These are phyloP conservation scores for Nyctanthes arbortristis DNA, from an alignment of 257 asterid species.

Conservation along the genomic window DNA sequence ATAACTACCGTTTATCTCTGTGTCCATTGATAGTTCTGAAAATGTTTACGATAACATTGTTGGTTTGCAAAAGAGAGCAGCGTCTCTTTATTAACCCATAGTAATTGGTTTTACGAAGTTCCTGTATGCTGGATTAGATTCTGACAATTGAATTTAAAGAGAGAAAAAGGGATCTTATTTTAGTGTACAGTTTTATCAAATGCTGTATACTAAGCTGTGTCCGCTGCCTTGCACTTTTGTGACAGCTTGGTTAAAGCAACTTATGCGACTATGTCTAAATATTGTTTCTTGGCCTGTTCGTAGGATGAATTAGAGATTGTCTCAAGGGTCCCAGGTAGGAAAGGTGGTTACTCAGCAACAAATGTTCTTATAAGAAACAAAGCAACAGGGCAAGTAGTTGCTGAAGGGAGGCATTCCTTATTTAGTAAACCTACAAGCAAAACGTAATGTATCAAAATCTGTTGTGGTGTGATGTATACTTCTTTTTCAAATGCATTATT, in stretches of 20 bases:
- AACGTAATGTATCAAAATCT: slow-evolving; percentile 48
- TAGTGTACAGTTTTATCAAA: not conserved
- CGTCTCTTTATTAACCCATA: too few relatives aligned
- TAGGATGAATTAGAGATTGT: slow-evolving; percentile 85
- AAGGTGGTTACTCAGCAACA: slow-evolving; percentile 67
- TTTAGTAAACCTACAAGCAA: slow-evolving; percentile 67
- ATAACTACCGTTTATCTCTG: not conserved
- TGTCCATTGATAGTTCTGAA: not conserved
- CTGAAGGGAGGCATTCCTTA: slow-evolving; percentile 85
- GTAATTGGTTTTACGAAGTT: not conserved
- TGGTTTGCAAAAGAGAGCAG: too few relatives aligned
- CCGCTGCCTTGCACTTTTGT: not conserved
- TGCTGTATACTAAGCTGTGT: not conserved
- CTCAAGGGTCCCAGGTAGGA: slow-evolving; percentile 50
- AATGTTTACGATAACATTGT: too few relatives aligned
- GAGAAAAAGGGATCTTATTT: too few relatives aligned
- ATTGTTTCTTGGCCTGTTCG: slow-evolving; percentile 21
- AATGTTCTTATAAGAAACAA: slow-evolving; percentile 64
- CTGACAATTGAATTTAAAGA: not conserved
- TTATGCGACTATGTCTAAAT: not conserved
- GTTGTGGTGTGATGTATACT: too few relatives aligned
- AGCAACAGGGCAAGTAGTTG: slow-evolving; percentile 69
- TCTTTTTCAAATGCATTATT: too few relatives aligned
- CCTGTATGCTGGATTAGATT: not conserved
- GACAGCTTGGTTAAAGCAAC: not conserved